Base-by-base conservation (phyloP, 2,329 filamentous ascomycete species). In the Botrytis medusae region DNA sequence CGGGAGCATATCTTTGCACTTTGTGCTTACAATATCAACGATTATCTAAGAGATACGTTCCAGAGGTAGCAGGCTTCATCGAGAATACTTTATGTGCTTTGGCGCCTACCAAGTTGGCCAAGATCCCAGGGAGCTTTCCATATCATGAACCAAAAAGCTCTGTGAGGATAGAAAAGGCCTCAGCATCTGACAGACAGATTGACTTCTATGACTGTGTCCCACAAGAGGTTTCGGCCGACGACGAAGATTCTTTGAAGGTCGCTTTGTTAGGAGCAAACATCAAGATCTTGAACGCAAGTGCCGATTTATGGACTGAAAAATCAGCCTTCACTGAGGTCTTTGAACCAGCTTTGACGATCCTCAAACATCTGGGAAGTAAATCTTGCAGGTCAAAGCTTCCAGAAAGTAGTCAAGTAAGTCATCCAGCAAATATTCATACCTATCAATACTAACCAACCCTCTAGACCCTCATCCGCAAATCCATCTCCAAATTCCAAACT, bases 21-120 rank as follows among this genome's bases (percentile, higher is more conserved):
- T 85, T 98, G 54, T 90, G 89, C 69, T 82, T 97, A 42, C 91
- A 95, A 80, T 98, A 97, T 82, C 94, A 98, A 82, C 85, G 86
- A 51, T 85, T 95, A 10, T 91, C 95, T 8, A 96, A 94, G 84
- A 88, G 96, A 78, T 97, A 95, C 82, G 87, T 98, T 64, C 96
- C 96, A 0, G 96, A 99, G 82, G 87, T 95, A 46, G 86, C 97
- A 77, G 93, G 93, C 81, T 98, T 94, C 81, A 87, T 89, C 40
- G 83, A 94, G 62, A 94, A 95, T 81, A 92, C 91, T 0, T 83
- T 98, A 32, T 88, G 85, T 76, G 87, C 89, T 16, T 84, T 95
- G 42, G 87, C 89, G n/a, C 92, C 91, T 1, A 80, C 81, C 20
- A 85, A 87, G 64, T 78, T 85, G 4, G 79, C 82, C 16, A 82